phyloP scores from a whole-genome alignment of 2,329 filamentous ascomycete genomes.

The Calonectria multiphialidica region DNA sequence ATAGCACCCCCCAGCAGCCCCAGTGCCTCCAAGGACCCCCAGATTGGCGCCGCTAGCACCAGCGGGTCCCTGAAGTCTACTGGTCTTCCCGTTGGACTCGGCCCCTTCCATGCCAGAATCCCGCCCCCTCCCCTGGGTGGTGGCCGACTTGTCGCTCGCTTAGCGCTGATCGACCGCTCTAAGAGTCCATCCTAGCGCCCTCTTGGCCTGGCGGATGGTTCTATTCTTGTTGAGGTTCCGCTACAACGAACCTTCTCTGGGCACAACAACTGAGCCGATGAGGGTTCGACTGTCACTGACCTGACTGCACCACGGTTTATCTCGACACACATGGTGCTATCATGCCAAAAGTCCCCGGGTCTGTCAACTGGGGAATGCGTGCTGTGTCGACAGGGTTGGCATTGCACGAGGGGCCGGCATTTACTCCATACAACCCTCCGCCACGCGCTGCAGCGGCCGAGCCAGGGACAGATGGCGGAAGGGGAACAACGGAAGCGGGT shows the following conservation, averaged over 20 bases:
- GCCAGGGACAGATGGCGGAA: conserved; percentile 4
- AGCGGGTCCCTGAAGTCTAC: conserved; percentile 40
- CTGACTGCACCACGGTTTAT: conserved; percentile 1
- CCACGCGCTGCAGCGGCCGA: conserved; percentile 4
- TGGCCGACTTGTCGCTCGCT: conserved; percentile 40
- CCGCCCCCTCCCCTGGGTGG: conserved; percentile 8
- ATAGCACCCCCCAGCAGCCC: conserved; percentile 21
- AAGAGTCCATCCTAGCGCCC: conserved; percentile 39
- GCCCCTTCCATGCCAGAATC: conserved; percentile 10
- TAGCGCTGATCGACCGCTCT: conserved; percentile 45
- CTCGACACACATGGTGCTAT: background rate
- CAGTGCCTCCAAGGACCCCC: conserved; percentile 37
- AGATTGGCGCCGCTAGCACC: conserved; percentile 47
- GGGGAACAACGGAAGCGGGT: background rate
- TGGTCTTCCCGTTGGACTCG: conserved; percentile 38
- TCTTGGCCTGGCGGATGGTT: conserved; percentile 24
- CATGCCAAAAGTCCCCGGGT: background rate
- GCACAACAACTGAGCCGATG: background rate
- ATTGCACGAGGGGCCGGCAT: conserved; percentile 2
- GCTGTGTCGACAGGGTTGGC: conserved; percentile 5
- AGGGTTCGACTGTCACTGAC: background rate
- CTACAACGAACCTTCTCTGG: background rate
- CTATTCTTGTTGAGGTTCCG: conserved; percentile 14
- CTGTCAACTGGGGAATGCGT: conserved; percentile 15
- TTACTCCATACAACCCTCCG: conserved; percentile 16